Evolutionary conservation across 257 asterid species (phyloP), one percentile per base, ranked within the genome.

Genomic region (Agastache rugosa): DNA sequence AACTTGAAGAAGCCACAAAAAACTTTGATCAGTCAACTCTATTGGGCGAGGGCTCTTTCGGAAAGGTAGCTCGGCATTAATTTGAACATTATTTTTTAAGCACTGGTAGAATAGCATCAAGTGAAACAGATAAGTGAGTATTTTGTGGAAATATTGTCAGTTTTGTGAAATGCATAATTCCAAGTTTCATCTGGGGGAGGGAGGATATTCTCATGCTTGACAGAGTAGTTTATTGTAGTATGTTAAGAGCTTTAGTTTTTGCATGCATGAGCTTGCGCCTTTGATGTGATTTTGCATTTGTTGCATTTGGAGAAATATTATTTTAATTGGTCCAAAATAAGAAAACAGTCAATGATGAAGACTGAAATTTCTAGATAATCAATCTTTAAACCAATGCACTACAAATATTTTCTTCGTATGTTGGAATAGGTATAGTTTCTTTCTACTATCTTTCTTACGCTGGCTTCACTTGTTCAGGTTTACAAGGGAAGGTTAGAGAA

Each of bases 401-500:
- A 55, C 77, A 42, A 8, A 35, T 44, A 20, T 25, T 61, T 20
- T 23, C 17, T 12, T 60, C 69, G 35, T 39, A 0, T 50, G 35
- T 67, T 23, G 17, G 45, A 53, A 42, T 53, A 60, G 17, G 29
- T 39, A 10, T 58, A 41, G 11, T 44, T 73, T 71, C n/a, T n/a
- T n/a, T n/a, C 15, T 74, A 55, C 70, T 71, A 19, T 44, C 63
- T 67, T 79, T 63, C 64, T 73, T 54, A 39, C 69, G 63, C 51
- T 37, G 15, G 63, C 55, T 63, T 72, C 53, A 58, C 77, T 45
- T 79, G 42, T 80, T 74, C 85, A 92, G 99, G 87, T 90, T 78
- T 89, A 94, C 87, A 90, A 87, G 84, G 99, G 97, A 79, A 90
- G 76, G 64, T 79, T 92, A 79, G 93, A 84, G 75, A 90, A 90